Percentiles rank a stretch among this genome's conserved stretches.
Evolutionary conservation across 768 basidiomycete species (phyloP).

Genomic region (Auriculariales sp.): DNA sequence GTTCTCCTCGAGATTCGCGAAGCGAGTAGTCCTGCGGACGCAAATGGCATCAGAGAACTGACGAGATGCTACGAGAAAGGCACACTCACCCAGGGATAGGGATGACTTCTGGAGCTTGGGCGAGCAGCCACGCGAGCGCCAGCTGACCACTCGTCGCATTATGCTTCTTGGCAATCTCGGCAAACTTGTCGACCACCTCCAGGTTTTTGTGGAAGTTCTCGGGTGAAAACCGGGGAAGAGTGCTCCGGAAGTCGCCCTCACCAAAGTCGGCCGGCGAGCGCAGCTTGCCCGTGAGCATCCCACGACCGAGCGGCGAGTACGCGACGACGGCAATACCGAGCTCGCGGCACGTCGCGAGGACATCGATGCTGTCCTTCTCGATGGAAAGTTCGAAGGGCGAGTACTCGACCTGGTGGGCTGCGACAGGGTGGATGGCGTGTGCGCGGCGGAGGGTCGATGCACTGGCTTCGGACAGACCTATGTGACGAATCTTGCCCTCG

Average conservation of each 20-base stretch:
- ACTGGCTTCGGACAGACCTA: slow-evolving; percentile 10
- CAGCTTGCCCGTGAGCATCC: slow-evolving; percentile 20
- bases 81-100: slow-evolving; percentile 16
- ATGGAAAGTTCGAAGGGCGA: slow-evolving; percentile 10
- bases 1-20: too few species aligned
- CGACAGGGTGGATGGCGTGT: slow-evolving; percentile 7
- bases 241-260: slow-evolving; percentile 15
- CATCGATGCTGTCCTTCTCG: slow-evolving; percentile 10
- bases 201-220: slow-evolving; percentile 23
- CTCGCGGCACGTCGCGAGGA: slow-evolving; percentile 16
- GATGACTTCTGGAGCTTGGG: slow-evolving; percentile 14
- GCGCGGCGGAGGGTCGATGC: slow-evolving; percentile 10
- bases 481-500: slow-evolving; percentile 10
- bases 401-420: slow-evolving; percentile 10
- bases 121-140: slow-evolving; percentile 18
- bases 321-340: slow-evolving; percentile 19
- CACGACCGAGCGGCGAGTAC: slow-evolving; percentile 22
- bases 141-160: slow-evolving; percentile 17
- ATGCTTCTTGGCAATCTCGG: slow-evolving; percentile 17
- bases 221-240: slow-evolving; percentile 16
- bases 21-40: too few species aligned
- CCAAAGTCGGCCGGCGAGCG: slow-evolving; percentile 14
- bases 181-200: slow-evolving; percentile 19
- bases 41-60: too few species aligned
- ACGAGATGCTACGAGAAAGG: too few species aligned